These are phyloP conservation scores for Zea luxurians DNA, from an alignment of 176 grass and related monocot genomes.

Conservation along the genomic window DNA sequence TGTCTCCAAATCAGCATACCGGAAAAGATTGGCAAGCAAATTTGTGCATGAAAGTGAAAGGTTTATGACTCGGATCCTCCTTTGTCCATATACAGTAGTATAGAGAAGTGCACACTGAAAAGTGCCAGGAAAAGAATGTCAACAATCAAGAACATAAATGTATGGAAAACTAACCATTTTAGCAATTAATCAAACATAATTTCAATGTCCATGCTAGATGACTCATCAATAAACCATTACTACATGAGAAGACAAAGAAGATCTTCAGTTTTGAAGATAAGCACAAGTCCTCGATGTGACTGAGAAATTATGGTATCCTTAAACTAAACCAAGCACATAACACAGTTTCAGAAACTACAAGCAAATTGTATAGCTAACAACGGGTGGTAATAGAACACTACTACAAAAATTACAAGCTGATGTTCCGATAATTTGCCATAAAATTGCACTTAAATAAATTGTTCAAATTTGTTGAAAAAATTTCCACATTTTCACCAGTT, in stretches of 20 bases:
- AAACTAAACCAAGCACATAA: background rate
- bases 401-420: no score
- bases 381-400: no score
- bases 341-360: background rate
- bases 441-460: no score
- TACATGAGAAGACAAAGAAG: background rate
- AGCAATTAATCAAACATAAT: conserved; percentile 17
- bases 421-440: no score
- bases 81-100: conserved; percentile 81
- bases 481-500: no score
- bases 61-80: conserved; percentile 87
- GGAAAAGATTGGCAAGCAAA: conserved; percentile 70
- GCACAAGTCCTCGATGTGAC: background rate
- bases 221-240: no score
- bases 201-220: no score
- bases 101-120: conserved; percentile 88
- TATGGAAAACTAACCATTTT: background rate
- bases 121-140: conserved; percentile 14
- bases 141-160: background rate
- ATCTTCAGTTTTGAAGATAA: background rate
- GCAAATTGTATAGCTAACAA: background rate
- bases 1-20: conserved; percentile 75
- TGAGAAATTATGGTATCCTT: background rate
- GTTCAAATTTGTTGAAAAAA: no score
- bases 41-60: conserved; percentile 78